Conservation (phyloP, 2,329 filamentous ascomycete genomes). For the Aspergillus sp. region DNA sequence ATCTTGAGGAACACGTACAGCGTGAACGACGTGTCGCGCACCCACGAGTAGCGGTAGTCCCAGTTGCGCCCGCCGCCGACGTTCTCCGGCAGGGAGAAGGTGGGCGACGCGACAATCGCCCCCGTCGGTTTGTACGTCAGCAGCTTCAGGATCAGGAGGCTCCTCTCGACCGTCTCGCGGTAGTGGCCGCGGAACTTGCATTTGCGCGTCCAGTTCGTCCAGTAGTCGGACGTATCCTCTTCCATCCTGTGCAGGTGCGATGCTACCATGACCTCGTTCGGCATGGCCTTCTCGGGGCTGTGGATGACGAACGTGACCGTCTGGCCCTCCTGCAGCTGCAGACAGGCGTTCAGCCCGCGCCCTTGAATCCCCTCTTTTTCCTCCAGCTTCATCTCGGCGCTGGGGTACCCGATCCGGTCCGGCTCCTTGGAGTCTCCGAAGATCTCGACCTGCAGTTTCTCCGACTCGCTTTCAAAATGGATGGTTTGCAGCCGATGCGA, state of each 20-base stretch:
- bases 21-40: constrained; percentile 67
- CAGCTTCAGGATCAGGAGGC: constrained; percentile 65
- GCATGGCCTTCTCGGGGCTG: constrained; percentile 50
- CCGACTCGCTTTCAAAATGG: constrained; percentile 50
- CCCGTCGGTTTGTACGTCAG: constrained; percentile 71
- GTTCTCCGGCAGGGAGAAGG: constrained; percentile 67
- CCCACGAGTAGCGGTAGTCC: constrained; percentile 56
- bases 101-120: constrained; percentile 66
- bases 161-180: constrained; percentile 61
- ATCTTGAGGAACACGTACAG: constrained; percentile 67
- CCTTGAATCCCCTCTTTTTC: constrained; percentile 46
- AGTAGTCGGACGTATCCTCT: constrained; percentile 60
- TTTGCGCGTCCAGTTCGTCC: constrained; percentile 64
- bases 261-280: constrained; percentile 50
- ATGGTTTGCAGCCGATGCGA: constrained; percentile 48
- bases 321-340: constrained; percentile 57
- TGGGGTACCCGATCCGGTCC: constrained; percentile 36
- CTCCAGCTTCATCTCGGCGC: constrained; percentile 48
- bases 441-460: constrained; percentile 58
- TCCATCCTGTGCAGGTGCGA: constrained; percentile 53
- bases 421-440: constrained; percentile 53
- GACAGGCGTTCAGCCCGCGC: constrained; percentile 52
- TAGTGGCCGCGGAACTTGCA: constrained; percentile 63
- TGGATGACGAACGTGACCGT: constrained; percentile 60
- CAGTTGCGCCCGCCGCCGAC: constrained; percentile 54